These are phyloP conservation scores for Didymella lethalis DNA, from an alignment of 2,329 filamentous ascomycete species.

Conservation along the genomic window DNA sequence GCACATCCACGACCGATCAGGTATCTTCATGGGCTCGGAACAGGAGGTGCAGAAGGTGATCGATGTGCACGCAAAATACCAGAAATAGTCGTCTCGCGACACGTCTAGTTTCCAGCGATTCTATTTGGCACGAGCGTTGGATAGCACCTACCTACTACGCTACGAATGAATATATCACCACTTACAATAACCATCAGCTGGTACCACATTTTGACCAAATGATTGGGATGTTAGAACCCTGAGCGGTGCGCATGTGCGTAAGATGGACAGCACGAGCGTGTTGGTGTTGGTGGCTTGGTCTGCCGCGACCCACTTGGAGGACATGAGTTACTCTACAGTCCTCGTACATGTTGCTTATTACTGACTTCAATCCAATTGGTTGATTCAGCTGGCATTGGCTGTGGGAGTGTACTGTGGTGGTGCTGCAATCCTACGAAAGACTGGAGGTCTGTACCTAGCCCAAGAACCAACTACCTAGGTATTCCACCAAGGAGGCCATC, in stretches of 20 bases:
- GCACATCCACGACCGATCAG: constrained; percentile 92
- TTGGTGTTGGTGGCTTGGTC: constrained; percentile 13
- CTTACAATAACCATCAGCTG: not conserved
- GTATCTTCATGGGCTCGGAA: constrained; percentile 94
- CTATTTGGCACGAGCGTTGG: constrained; percentile 18
- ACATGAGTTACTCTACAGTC: not conserved
- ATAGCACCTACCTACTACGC: constrained; percentile 5
- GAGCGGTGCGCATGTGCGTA: not conserved
- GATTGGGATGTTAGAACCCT: not conserved
- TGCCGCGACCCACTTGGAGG: not conserved
- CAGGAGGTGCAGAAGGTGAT: constrained; percentile 98
- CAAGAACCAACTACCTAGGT: not conserved
- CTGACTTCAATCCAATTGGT: not conserved
- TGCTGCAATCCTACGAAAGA: no score
- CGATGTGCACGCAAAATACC: constrained; percentile 72
- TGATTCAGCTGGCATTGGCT: not conserved
- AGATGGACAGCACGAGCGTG: constrained; percentile 4
- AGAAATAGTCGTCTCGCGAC: constrained; percentile 32
- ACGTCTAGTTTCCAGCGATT: constrained; percentile 5
- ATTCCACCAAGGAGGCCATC: not conserved
- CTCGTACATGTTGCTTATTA: not conserved
- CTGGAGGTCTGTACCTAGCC: not conserved
- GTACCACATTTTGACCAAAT: not conserved
- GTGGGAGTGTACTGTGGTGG: not conserved
- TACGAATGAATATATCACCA: constrained; percentile 12